Evolutionary conservation across 2,329 filamentous ascomycete species (phyloP).

Genomic region (Phaeophleospora eucalypticola): DNA sequence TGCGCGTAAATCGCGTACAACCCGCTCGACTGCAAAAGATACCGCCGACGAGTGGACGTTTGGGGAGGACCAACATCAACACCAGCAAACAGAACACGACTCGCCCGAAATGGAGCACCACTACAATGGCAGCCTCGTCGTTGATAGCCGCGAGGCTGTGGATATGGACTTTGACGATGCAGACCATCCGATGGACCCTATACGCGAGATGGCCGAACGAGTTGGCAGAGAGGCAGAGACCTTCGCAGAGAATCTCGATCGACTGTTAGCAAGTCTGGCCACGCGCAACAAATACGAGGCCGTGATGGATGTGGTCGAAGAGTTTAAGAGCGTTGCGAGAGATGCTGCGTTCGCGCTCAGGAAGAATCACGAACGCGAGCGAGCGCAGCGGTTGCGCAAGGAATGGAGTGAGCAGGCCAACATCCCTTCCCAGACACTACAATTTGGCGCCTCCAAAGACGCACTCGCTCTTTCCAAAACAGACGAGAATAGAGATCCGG

Average conservation of each 20-base stretch:
- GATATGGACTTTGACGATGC: constrained; percentile 15
- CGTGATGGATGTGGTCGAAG: constrained; percentile 54
- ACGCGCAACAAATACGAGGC: constrained; percentile 53
- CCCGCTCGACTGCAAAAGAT: not conserved
- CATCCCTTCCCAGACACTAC: not conserved
- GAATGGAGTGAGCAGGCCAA: constrained; percentile 29
- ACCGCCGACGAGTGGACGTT: not conserved
- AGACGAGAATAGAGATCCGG: constrained; percentile 32
- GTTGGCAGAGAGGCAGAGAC: constrained; percentile 79
- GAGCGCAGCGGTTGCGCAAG: constrained; percentile 39
- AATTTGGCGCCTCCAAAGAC: not conserved
- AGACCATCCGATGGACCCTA: not conserved
- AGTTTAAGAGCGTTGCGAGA: constrained; percentile 50
- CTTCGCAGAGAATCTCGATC: constrained; percentile 79
- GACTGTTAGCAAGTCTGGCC: constrained; percentile 55
- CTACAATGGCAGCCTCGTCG: constrained; percentile 1
- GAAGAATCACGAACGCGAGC: constrained; percentile 37
- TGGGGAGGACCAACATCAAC: constrained; percentile 1
- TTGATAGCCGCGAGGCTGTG: constrained; percentile 3
- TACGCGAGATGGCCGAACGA: constrained; percentile 62
- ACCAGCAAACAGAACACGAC: not conserved
- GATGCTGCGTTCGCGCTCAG: constrained; percentile 46
- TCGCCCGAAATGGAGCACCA: not conserved
- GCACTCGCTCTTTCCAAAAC: constrained; percentile 8
- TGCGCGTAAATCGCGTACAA: constrained; percentile 3